Percentiles rank a stretch among this genome's conserved stretches.
Evolutionary conservation across 164 flowering plant genomes (phyloP).

Genomic region (Sextonia rubra): DNA sequence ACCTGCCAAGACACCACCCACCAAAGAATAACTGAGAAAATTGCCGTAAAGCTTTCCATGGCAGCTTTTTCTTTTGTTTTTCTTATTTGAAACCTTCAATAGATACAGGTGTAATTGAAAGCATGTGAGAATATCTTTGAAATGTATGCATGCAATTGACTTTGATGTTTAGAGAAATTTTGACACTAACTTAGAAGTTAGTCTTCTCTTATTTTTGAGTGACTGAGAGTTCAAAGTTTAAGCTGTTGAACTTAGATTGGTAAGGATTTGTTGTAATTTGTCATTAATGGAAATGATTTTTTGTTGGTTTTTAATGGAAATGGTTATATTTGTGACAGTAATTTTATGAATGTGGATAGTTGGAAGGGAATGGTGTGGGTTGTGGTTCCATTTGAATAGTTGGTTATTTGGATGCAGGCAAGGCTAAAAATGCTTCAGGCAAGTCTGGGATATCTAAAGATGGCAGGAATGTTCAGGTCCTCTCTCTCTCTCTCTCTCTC

Average conservation of each 20-base stretch:
- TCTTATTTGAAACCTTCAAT: background rate
- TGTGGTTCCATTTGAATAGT: slow-evolving; percentile 12
- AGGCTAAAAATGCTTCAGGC: slow-evolving; percentile 3
- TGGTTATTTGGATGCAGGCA: slow-evolving; percentile 16
- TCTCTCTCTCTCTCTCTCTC: slow-evolving; percentile 1
- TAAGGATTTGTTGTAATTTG: background rate
- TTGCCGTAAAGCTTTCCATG: background rate
- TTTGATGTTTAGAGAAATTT: slow-evolving; percentile 9
- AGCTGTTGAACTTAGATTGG: background rate
- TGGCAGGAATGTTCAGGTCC: slow-evolving; percentile 9
- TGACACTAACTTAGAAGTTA: slow-evolving; percentile 5
- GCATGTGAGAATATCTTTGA: slow-evolving; percentile 21
- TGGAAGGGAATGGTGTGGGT: background rate
- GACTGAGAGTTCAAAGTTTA: background rate
- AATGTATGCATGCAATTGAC: slow-evolving; percentile 28
- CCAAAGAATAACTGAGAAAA: slow-evolving; percentile 55
- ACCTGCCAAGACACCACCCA: slow-evolving; percentile 47
- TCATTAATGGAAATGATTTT: too few relatives aligned
- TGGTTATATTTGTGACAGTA: background rate
- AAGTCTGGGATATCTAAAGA: slow-evolving; percentile 2
- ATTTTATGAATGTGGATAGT: background rate
- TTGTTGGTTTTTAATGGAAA: too few relatives aligned
- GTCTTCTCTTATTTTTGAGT: background rate
- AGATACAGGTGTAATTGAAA: slow-evolving; percentile 16
- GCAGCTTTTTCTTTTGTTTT: slow-evolving; percentile 5